phyloP scores from a whole-genome alignment of 129 eudicot species.

The Solidago caesia region DNA sequence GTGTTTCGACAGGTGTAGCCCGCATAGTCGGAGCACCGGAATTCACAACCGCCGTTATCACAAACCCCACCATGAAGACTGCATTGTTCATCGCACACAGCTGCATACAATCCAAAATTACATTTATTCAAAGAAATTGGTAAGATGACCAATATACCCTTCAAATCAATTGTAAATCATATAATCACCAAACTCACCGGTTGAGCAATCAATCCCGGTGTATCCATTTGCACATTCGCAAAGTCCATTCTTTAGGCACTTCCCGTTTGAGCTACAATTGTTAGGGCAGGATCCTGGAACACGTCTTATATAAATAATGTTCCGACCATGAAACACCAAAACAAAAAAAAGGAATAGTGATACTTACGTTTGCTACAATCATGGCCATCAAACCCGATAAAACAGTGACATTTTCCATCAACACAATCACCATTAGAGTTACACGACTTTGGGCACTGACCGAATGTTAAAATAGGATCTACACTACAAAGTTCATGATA shows the following conservation, averaged over 20 bases:
- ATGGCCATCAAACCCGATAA: slow-evolving; percentile 77
- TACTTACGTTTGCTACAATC: slow-evolving; percentile 81
- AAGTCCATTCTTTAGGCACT: slow-evolving; percentile 60
- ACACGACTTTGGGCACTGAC: slow-evolving; percentile 83
- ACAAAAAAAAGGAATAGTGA: neutral
- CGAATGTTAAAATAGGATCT: slow-evolving; percentile 43
- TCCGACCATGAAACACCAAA: neutral
- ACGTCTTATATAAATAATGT: neutral
- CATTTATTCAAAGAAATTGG: too few relatives aligned
- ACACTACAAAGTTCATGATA: slow-evolving; percentile 86
- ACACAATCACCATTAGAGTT: slow-evolving; percentile 88
- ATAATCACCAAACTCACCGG: slow-evolving; percentile 46
- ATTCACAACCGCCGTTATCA: slow-evolving; percentile 91
- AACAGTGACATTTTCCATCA: slow-evolving; percentile 82
- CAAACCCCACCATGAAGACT: slow-evolving; percentile 99
- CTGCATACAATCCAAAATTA: slow-evolving; percentile 42
- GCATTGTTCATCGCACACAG: slow-evolving; percentile 94
- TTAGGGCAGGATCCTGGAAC: slow-evolving; percentile 77
- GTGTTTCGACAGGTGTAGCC: slow-evolving; percentile 94
- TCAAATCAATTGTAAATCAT: too few relatives aligned
- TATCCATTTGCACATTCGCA: slow-evolving; percentile 76
- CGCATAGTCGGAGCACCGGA: slow-evolving; percentile 96
- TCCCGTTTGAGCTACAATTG: slow-evolving; percentile 79
- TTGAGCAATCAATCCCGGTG: slow-evolving; percentile 92
- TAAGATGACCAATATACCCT: too few relatives aligned